Conservation (phyloP, 805 yeast species). For the Wickerhamiella siamensis region DNA sequence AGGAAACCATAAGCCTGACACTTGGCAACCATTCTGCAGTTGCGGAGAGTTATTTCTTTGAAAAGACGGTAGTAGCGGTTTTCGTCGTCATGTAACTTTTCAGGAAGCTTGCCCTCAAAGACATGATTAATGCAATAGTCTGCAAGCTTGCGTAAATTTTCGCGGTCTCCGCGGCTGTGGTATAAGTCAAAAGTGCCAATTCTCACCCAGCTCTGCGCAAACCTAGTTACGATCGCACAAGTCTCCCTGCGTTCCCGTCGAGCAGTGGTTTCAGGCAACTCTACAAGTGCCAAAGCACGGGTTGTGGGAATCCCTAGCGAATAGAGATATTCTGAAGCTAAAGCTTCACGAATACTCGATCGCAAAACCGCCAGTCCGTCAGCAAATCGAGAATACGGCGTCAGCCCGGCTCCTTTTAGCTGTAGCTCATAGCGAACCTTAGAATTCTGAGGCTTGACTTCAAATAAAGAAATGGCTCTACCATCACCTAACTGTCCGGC, state of each 20-base stretch:
- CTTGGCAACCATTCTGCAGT: conserved; percentile 62
- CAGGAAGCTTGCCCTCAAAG: conserved; percentile 29
- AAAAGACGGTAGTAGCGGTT: conserved; percentile 53
- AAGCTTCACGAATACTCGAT: conserved; percentile 76
- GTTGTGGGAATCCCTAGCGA: conserved; percentile 79
- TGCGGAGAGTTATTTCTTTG: conserved; percentile 53
- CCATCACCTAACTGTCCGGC: conserved; percentile 98
- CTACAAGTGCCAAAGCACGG: conserved; percentile 61
- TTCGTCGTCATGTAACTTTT: conserved; percentile 10
- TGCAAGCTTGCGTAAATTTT: conserved; percentile 46
- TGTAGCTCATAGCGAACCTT: conserved; percentile 46
- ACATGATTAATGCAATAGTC: conserved; percentile 61
- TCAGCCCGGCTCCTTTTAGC: conserved; percentile 81
- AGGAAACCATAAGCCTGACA: conserved; percentile 89
- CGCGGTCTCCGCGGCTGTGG: conserved; percentile 55
- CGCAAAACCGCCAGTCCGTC: conserved; percentile 91
- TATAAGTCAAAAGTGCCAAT: conserved; percentile 79
- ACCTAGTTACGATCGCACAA: conserved; percentile 73
- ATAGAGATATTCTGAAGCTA: conserved; percentile 67
- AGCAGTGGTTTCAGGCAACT: conserved; percentile 63
- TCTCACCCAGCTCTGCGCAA: conserved; percentile 77
- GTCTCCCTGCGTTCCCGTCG: conserved; percentile 56
- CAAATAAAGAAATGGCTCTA: conserved; percentile 71
- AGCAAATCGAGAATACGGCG: conserved; percentile 88
- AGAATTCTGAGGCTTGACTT: conserved; percentile 35